Percentiles rank a stretch among this genome's conserved stretches.
Evolutionary conservation across 164 flowering plant genomes (phyloP).

Genomic region (Piper betle): DNA sequence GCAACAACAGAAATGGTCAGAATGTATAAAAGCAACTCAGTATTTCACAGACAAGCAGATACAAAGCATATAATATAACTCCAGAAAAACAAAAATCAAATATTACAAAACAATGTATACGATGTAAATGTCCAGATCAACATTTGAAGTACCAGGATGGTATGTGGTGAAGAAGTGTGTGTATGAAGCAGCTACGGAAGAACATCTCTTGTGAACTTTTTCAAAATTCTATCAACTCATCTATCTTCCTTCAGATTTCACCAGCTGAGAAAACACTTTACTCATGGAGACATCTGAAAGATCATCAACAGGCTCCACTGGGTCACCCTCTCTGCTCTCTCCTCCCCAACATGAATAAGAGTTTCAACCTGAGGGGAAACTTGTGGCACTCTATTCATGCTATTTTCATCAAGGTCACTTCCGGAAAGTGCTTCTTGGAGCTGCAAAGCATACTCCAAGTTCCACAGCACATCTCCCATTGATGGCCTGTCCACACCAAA

Average conservation of each 20-base stretch:
- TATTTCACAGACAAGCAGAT: neutral
- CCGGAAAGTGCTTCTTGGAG: slow-evolving; percentile 28
- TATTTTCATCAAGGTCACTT: slow-evolving; percentile 16
- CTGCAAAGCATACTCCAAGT: slow-evolving; percentile 61
- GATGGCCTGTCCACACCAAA: slow-evolving; percentile 60
- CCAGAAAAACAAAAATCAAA: neutral
- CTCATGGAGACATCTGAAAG: slow-evolving; percentile 54
- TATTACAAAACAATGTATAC: neutral
- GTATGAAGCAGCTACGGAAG: neutral
- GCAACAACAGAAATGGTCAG: too few relatives aligned
- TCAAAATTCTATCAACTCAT: neutral
- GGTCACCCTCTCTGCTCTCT: slow-evolving; percentile 13
- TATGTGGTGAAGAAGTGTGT: neutral
- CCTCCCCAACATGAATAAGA: slow-evolving; percentile 7
- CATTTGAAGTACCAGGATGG: neutral
- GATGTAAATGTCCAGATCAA: neutral
- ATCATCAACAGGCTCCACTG: slow-evolving; percentile 22
- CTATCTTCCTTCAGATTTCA: slow-evolving; percentile 41
- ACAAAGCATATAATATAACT: neutral
- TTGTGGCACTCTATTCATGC: slow-evolving; percentile 14
- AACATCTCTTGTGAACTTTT: neutral
- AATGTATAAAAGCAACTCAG: too few relatives aligned
- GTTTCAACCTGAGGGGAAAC: slow-evolving; percentile 10
- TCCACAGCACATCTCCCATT: slow-evolving; percentile 89
- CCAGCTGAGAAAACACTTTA: slow-evolving; percentile 64